Evolutionary conservation across 805 yeast species (phyloP).

Genomic region (Nakazawaea sp.): DNA sequence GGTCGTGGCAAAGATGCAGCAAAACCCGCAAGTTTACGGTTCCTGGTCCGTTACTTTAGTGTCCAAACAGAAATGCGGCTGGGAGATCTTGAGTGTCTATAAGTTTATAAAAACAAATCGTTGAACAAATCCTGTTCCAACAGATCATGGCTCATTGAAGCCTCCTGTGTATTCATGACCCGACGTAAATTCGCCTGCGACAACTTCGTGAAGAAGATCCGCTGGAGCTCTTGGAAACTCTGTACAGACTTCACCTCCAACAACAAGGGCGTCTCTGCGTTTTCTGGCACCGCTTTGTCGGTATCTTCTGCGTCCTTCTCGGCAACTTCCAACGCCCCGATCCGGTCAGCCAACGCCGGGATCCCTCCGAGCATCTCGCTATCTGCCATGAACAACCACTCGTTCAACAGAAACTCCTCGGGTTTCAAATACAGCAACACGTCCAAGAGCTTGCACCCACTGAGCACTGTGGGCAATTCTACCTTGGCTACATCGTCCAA

Average conservation of each 20-base stretch:
- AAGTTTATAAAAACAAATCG: conserved; percentile 50
- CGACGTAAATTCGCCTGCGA: conserved; percentile 62
- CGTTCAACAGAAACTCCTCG: conserved; percentile 72
- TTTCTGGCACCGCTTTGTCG: conserved; percentile 1
- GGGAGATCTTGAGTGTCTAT: conserved; percentile 85
- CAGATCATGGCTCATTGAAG: conserved; percentile 29
- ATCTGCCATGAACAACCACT: conserved; percentile 83
- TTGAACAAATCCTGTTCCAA: conserved; percentile 50
- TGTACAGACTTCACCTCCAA: conserved; percentile 31
- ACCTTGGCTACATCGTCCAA: conserved; percentile 19
- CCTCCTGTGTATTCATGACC: conserved; percentile 41
- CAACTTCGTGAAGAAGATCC: conserved; percentile 59
- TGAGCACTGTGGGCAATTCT: conserved; percentile 37
- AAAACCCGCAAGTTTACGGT: conserved; percentile 16
- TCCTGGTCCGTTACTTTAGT: conserved; percentile 50
- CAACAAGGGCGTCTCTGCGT: conserved; percentile 35
- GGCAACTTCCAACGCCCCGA: conserved; percentile 26
- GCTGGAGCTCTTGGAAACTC: conserved; percentile 36
- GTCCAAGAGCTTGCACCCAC: conserved; percentile 76
- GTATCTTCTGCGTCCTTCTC: no score
- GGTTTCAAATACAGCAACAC: conserved; percentile 56
- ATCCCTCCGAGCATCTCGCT: conserved; percentile 17
- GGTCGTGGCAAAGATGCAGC: conserved; percentile 43
- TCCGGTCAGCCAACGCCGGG: conserved; percentile 41
- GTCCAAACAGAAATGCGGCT: conserved; percentile 78